These are phyloP conservation scores for Phlegmacium glaucopus DNA, from an alignment of 768 basidiomycete species.

Conservation along the genomic window DNA sequence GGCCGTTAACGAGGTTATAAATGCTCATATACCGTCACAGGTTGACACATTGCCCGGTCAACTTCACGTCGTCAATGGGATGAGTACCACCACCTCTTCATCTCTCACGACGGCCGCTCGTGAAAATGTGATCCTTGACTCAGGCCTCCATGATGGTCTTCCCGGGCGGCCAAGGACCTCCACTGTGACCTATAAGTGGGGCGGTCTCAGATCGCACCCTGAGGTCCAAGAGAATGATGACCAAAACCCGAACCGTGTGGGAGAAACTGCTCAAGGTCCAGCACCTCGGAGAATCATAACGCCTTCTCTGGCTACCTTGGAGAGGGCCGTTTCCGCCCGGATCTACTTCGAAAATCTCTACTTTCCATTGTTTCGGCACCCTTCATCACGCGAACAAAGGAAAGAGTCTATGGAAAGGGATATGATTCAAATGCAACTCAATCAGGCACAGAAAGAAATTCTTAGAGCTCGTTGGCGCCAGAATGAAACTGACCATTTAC, in stretches of 20 bases:
- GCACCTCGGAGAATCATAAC: conserved; percentile 55
- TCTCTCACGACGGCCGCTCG: conserved; percentile 72
- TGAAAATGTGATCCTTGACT: conserved; percentile 55
- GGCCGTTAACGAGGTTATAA: conserved; percentile 77
- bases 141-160: conserved; percentile 45
- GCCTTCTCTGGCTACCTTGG: conserved; percentile 87
- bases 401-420: conserved; percentile 85
- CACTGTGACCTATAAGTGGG: conserved; percentile 51
- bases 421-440: conserved; percentile 70
- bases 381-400: conserved; percentile 83
- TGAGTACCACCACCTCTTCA: conserved; percentile 67
- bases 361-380: conserved; percentile 81
- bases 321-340: conserved; percentile 88
- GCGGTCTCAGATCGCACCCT: conserved; percentile 60
- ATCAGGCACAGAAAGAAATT: conserved; percentile 64
- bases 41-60: conserved; percentile 40
- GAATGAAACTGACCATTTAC: conserved; percentile 89
- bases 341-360: conserved; percentile 94
- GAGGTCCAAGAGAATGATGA: conserved; percentile 63
- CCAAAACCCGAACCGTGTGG: conserved; percentile 27
- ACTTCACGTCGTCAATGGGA: conserved; percentile 78
- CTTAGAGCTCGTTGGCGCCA: conserved; percentile 74
- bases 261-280: conserved; percentile 27
- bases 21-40: conserved; percentile 58
- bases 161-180: conserved; percentile 57